Conservation (phyloP, 2,329 filamentous ascomycete genomes). For the Phialophora macrospora region DNA sequence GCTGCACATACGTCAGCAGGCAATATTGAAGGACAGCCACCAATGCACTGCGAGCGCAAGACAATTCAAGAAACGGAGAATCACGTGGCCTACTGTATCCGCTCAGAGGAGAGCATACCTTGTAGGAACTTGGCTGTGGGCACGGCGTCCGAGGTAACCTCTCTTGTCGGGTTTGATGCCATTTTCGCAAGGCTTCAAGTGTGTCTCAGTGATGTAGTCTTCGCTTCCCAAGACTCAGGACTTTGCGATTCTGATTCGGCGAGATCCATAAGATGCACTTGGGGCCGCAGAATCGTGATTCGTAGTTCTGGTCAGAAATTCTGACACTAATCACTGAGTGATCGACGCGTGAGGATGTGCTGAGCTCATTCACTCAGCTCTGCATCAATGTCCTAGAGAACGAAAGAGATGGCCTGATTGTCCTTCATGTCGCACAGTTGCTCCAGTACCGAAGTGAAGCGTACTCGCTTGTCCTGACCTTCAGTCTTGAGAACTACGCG, state of each 20-base stretch:
- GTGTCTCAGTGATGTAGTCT: neutral
- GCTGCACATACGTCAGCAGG: conserved; percentile 23
- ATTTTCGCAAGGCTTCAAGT: conserved; percentile 10
- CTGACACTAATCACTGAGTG: neutral
- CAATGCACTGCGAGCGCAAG: neutral
- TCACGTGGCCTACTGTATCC: neutral
- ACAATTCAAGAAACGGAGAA: neutral
- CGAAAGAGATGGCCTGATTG: neutral
- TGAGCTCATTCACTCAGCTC: neutral
- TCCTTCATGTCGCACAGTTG: neutral
- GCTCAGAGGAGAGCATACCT: conserved; percentile 19
- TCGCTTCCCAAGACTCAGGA: neutral
- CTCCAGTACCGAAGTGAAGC: conserved; percentile 1
- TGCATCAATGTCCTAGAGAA: neutral
- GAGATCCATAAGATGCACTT: conserved; percentile 4
- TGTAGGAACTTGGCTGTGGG: conserved; percentile 34
- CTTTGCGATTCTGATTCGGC: conserved; percentile 13
- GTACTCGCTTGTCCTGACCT: neutral
- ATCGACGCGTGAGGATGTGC: neutral
- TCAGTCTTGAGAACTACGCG: neutral
- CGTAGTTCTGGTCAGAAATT: neutral
- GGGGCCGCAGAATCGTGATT: neutral
- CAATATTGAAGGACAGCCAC: neutral
- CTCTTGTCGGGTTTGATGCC: conserved; percentile 24
- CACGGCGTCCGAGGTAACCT: conserved; percentile 26